Evolutionary conservation across 129 eudicot genomes (phyloP), one percentile per base, ranked within the genome.

Genomic region (Arctium minus): DNA sequence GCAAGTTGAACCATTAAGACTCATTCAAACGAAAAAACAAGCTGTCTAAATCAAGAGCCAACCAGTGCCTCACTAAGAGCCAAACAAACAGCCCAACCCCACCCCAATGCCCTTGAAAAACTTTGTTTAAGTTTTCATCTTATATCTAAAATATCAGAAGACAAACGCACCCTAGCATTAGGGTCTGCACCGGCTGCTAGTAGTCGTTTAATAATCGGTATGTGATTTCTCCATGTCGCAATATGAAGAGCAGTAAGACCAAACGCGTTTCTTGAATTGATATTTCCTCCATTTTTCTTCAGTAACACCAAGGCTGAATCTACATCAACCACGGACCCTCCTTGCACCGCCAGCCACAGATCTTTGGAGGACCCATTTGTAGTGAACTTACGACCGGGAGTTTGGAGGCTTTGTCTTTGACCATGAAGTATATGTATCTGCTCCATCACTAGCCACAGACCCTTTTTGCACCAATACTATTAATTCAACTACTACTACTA

Each of bases 111-210:
- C 27, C 27, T 60, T 17, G 68, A 60, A 60, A 67, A 67, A 29
- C 71, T 67, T 67, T 0, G 5, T 29, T 17, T 42, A 42, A 79
- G 35, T 67, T 67, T 46, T 80, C 74, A 81, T 76, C 76, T 67
- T 76, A 86, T 56, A 70, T 71, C 3, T 29, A 77, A 73, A 82
- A 81, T 42, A 82, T 80, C 56, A 86, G 79, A 85, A 78, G 77
- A 37, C 44, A 22, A 29, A 88, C 90, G 50, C 71, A 96, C 99
- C 98, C 99, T 89, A 33, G 98, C 98, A 93, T 96, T 89, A 70
- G 99, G 98, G 88, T 96, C 99, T 33, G 99, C 99, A 81, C 98
- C 99, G 83, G 99, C 99, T 18, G 90, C 99, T 80, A 93, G 88
- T 15, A 96, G 87, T 85, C 99, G 91, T 80, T 83, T 92, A 31